Evolutionary conservation across 148 eudicot species (phyloP).

Genomic region (Polygonum maritimum): DNA sequence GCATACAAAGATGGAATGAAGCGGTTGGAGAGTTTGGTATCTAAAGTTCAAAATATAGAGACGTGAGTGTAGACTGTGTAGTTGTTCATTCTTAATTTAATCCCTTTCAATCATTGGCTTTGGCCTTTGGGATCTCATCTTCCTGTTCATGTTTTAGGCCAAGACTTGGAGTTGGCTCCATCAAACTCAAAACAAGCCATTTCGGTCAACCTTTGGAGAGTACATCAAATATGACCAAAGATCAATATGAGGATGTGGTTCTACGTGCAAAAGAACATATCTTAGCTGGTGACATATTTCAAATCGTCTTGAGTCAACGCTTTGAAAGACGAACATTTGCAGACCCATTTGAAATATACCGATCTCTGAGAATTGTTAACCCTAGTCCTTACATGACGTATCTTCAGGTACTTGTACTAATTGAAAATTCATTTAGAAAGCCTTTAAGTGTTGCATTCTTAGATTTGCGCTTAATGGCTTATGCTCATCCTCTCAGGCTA

Average conservation of each 20-base stretch:
- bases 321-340: slow-evolving; percentile 96
- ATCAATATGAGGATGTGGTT: slow-evolving; percentile 71
- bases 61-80: slow-evolving; percentile 42
- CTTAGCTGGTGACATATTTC: slow-evolving; percentile 93
- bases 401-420: slow-evolving; percentile 45
- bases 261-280: slow-evolving; percentile 95
- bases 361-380: slow-evolving; percentile 93
- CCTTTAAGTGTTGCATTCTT: not conserved
- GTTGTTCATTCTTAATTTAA: not conserved
- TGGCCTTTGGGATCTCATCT: too few species aligned
- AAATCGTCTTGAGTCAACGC: slow-evolving; percentile 91
- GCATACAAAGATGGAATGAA: slow-evolving; percentile 67
- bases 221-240: slow-evolving; percentile 66
- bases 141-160: slow-evolving; percentile 41
- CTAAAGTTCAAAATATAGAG: slow-evolving; percentile 71
- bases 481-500: slow-evolving; percentile 40
- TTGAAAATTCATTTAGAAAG: not conserved
- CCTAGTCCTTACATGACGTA: slow-evolving; percentile 99
- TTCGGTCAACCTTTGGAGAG: slow-evolving; percentile 60
- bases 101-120: not conserved
- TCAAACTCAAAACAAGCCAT: slow-evolving; percentile 54
- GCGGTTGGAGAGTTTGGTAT: slow-evolving; percentile 48
- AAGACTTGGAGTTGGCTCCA: slow-evolving; percentile 67
- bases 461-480: not conserved
- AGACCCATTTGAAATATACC: slow-evolving; percentile 94